Evolutionary conservation across 768 basidiomycete species (phyloP), one percentile per base, ranked within the genome.

Genomic region (Saitozyma sp.): DNA sequence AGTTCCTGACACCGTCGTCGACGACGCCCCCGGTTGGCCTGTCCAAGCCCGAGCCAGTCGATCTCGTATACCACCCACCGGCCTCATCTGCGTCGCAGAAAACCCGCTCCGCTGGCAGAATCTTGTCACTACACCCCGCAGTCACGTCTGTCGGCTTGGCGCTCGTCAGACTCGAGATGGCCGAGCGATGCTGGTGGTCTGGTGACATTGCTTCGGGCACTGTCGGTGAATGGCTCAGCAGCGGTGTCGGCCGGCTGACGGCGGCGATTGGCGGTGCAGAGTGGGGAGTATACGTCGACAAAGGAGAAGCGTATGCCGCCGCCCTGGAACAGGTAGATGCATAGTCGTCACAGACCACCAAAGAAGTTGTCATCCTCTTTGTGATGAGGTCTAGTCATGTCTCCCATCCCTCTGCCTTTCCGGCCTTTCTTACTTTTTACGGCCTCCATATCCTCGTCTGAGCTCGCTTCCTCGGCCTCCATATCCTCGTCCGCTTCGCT

Each of bases 121-220:
- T 96, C 51, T 86, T 84, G 43, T 85, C 85, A 8, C 70, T 80
- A 10, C 76, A 74, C 58, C 51, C 63, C 8, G 49, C 49, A 2
- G 72, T 81, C 14, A 82, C 86, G 2, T 38, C 29, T 9, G 80
- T 89, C 16, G 93, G 91, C 0, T 82, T 96, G 4, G 92, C 89
- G 1, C 82, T 95, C 39, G 78, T 96, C 50, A 85, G 92, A 2
- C 79, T 92, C 9, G 92, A 94, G 73, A 88, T 92, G 67, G 84
- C 87, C 1, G 83, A 85, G 13, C 84, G 82, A 48, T 62, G 69
- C 3, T 75, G 68, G 65, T 71, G 72, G 63, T 53, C 57, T 16
- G 50, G 45, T 37, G 52, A 37, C 16, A 43, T 61, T 16, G 49
- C 46, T 16, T 37, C 2, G 13, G 11, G 20, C 7, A 58, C 53